phyloP scores from a whole-genome alignment of 495 filamentous ascomycete genomes.

The Penicillium longicatenatum region DNA sequence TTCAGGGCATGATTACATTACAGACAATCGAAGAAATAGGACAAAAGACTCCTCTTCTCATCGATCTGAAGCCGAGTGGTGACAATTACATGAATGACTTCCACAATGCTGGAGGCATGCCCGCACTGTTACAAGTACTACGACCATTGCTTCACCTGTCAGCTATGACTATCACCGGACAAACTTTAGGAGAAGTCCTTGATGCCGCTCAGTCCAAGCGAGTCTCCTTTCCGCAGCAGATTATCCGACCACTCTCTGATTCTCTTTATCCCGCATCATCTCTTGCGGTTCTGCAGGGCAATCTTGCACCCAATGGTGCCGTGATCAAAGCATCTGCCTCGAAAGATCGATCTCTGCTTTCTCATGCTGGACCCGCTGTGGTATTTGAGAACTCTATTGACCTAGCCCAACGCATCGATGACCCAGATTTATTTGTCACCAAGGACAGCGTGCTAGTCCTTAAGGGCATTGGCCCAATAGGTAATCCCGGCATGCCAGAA shows the following conservation, averaged over 20 bases:
- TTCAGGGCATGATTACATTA: constrained; percentile 57
- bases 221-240: constrained; percentile 40
- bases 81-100: constrained; percentile 74
- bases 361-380: constrained; percentile 56
- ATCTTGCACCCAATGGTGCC: constrained; percentile 58
- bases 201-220: constrained; percentile 46
- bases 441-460: constrained; percentile 59
- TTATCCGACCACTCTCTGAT: constrained; percentile 53
- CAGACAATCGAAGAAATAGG: constrained; percentile 63
- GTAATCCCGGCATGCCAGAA: constrained; percentile 71
- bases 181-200: constrained; percentile 58
- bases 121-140: constrained; percentile 56
- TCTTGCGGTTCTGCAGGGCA: constrained; percentile 56
- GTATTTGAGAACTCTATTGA: constrained; percentile 61
- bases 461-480: constrained; percentile 63
- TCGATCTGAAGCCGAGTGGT: constrained; percentile 69
- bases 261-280: constrained; percentile 59
- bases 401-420: constrained; percentile 59
- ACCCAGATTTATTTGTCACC: constrained; percentile 52
- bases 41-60: constrained; percentile 57
- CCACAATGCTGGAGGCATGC: constrained; percentile 68
- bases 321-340: constrained; percentile 66
- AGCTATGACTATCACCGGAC: constrained; percentile 59
- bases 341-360: constrained; percentile 51
- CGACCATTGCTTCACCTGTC: constrained; percentile 58